phyloP scores from a whole-genome alignment of 305 asterid species.

The Solanum chacoense region DNA sequence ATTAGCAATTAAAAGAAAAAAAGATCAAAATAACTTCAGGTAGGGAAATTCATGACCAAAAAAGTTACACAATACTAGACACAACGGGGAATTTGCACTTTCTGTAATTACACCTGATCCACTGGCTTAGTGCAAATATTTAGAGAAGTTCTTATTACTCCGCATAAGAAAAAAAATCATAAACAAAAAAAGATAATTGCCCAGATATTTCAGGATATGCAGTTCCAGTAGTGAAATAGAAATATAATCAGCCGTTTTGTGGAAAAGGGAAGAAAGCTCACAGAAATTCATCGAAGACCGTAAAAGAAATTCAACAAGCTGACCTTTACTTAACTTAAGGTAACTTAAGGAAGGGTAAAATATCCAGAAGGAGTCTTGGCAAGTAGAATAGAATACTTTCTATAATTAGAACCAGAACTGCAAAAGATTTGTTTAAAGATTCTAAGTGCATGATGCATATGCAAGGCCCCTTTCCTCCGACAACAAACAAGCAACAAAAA shows the following conservation, averaged over 20 bases:
- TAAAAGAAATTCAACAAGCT: background rate
- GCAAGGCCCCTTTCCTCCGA: background rate
- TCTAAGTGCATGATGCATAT: background rate
- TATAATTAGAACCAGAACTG: background rate
- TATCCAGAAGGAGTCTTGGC: background rate
- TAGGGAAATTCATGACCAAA: background rate
- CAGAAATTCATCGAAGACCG: background rate
- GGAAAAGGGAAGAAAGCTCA: background rate
- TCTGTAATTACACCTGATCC: background rate
- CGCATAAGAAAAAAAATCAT: background rate
- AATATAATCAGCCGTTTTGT: background rate
- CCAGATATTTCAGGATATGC: background rate
- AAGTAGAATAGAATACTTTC: background rate
- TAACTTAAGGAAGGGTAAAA: background rate
- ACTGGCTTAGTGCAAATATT: background rate
- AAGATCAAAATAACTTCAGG: background rate
- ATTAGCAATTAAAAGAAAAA: background rate
- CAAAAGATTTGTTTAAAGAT: background rate
- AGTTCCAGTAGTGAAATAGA: background rate
- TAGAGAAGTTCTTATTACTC: background rate
- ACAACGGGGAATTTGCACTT: background rate
- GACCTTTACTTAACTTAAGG: background rate
- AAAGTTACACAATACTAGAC: background rate
- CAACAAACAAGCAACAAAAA: background rate
- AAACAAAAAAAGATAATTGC: background rate